phyloP scores from a whole-genome alignment of 2,329 filamentous ascomycete species.

The Graphiopsis chlorocephala region DNA sequence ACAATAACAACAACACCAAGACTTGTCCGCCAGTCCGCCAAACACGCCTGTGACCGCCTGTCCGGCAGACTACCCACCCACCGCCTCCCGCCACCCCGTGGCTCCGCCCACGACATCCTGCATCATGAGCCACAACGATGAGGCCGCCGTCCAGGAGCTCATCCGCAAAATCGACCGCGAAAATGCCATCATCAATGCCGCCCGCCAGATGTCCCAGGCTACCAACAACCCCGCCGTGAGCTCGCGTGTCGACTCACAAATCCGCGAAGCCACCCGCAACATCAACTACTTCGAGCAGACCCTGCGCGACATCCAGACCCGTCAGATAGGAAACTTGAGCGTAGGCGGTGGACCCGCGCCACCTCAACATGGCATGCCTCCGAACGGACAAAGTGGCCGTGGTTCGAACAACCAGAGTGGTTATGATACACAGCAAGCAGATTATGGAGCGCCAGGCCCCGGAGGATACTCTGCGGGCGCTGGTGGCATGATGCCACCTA shows the following conservation, averaged over 20 bases:
- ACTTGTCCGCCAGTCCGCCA: neutral
- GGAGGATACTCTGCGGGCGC: conserved; percentile 59
- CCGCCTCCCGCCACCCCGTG: conserved; percentile 10
- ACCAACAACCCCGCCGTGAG: conserved; percentile 91
- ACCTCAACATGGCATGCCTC: conserved; percentile 30
- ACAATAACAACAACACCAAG: neutral
- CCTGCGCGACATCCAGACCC: conserved; percentile 82
- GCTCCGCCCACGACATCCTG: conserved; percentile 25
- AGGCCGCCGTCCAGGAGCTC: conserved; percentile 72
- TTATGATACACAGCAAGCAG: conserved; percentile 55
- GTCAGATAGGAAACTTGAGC: conserved; percentile 68
- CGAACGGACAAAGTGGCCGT: conserved; percentile 48
- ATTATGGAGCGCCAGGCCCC: conserved; percentile 55
- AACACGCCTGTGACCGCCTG: neutral
- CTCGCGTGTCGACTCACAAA: conserved; percentile 86
- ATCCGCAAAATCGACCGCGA: conserved; percentile 97
- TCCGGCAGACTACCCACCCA: neutral
- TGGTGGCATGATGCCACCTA: conserved; percentile 72
- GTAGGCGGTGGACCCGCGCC: conserved; percentile 49
- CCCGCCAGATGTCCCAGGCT: conserved; percentile 91
- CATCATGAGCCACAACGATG: conserved; percentile 55
- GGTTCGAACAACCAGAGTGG: conserved; percentile 46
- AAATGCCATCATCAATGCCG: conserved; percentile 89
- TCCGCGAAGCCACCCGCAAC: conserved; percentile 88
- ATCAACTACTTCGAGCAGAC: conserved; percentile 94